Evolutionary conservation across 1,284 basidiomycete genomes (phyloP), one percentile per base, ranked within the genome.

Genomic region (Apiotrichum domesticum): DNA sequence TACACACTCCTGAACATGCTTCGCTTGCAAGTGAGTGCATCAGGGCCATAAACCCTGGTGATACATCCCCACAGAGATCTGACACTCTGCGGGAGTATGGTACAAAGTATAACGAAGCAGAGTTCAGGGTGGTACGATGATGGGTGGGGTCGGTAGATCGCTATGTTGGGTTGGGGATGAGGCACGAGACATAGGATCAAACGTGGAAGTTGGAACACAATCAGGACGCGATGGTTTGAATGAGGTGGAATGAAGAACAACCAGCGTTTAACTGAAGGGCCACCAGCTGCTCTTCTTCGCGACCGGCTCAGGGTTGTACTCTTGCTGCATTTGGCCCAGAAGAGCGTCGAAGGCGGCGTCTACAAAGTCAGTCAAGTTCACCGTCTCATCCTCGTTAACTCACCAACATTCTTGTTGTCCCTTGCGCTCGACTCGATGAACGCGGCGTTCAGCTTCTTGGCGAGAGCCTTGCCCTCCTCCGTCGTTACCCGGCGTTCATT

Each of bases 401-500:
- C 68, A 92, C 91, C 83, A 65, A 97, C 87, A 76, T 96, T 95
- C 75, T 85, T 77, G 65, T 93, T 90, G 65, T 85, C 83, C 80
- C 90, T 91, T 45, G 93, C 91, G 66, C 88, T 91, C 7, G 90
- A 88, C 76, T 97, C 93, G 55, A 93, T 80, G 78, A 86, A 95
- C 14, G 86, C 86, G 5, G 89, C 86, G 51, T 84, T 82, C 61
- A 87, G 84, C 56, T 80, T 78, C 67, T 83, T 81, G 15, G 91
- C 92, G 51, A 95, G 80, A 51, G 83, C 82, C 71, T 88, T 80
- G 9, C 86, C 92, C 73, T 94, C 89, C 33, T 82, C 79, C 2
- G 80, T 74, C 52, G 84, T 81, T 32, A 96, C 90, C 77, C 91
- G 86, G 73, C 71, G 59, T 51, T 75, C 72, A n/a, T 52, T 74